Conservation (phyloP, 768 basidiomycete genomes). For the Russula olivacea region DNA sequence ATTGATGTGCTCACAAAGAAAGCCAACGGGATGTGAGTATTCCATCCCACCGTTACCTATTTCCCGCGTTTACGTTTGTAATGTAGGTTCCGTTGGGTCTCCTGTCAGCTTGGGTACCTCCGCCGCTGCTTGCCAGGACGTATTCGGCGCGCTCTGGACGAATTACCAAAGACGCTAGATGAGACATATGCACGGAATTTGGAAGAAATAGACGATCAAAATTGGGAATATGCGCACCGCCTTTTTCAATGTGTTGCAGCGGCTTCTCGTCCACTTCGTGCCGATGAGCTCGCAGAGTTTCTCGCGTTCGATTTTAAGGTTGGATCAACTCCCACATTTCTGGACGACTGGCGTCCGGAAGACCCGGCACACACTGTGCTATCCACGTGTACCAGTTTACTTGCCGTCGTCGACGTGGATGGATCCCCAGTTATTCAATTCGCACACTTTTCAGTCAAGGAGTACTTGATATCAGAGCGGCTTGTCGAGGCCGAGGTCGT, state of each 20-base stretch:
- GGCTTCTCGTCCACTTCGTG: neutral
- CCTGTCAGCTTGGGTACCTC: slow-evolving; percentile 1
- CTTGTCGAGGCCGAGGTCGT: neutral
- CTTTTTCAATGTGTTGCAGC: slow-evolving; percentile 1
- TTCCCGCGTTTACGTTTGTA: neutral
- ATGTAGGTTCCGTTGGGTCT: slow-evolving; percentile 3
- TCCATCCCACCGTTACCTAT: no score
- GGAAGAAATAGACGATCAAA: neutral
- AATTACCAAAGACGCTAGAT: neutral
- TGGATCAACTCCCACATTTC: neutral
- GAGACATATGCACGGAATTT: neutral
- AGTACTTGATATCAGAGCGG: slow-evolving; percentile 4
- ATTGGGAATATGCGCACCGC: neutral
- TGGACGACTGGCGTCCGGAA: neutral
- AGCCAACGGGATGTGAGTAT: slow-evolving; percentile 5
- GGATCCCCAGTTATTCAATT: neutral
- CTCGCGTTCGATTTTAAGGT: neutral
- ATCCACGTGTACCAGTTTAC: slow-evolving; percentile 2
- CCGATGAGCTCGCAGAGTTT: slow-evolving; percentile 6
- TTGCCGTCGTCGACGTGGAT: neutral
- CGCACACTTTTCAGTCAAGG: slow-evolving; percentile 13
- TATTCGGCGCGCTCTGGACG: neutral
- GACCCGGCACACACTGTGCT: neutral
- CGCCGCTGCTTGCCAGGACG: neutral
- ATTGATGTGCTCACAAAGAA: neutral